A percentile compares a stretch with the other conserved stretches of the same genome.
phyloP scores from a whole-genome alignment of 169 alveolate species.

The Cryptosporidium parvum region DNA sequence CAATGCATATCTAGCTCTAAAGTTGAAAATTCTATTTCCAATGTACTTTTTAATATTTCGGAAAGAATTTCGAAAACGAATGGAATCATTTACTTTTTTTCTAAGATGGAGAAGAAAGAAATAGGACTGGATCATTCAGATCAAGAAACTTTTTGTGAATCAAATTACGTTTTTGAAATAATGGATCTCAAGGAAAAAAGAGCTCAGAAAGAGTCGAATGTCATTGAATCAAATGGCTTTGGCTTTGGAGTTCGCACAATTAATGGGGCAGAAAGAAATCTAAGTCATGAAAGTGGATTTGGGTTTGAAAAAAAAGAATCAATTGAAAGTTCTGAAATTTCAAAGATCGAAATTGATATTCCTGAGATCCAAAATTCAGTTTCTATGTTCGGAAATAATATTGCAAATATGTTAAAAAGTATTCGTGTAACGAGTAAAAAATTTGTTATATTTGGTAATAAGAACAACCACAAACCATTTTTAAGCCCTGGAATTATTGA shows the following conservation, averaged over 20 bases:
- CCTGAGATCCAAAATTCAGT: not conserved
- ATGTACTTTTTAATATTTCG: constrained; percentile 38
- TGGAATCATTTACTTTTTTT: constrained; percentile 30
- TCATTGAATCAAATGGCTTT: not conserved
- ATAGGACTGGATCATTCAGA: not conserved
- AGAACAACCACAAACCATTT: constrained; percentile 65
- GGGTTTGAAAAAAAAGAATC: constrained; percentile 49
- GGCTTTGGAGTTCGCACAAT: not conserved
- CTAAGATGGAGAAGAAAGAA: constrained; percentile 8
- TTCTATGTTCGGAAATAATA: not conserved
- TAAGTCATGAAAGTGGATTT: constrained; percentile 1
- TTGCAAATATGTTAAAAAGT: not conserved
- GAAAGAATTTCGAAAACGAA: constrained; percentile 26
- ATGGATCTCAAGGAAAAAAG: constrained; percentile 19
- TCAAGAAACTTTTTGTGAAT: not conserved
- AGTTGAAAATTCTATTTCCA: constrained; percentile 36
- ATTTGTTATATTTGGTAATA: constrained; percentile 41
- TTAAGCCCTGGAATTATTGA: constrained; percentile 73
- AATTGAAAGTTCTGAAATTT: constrained; percentile 27
- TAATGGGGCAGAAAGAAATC: not conserved
- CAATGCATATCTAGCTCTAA: constrained; percentile 16
- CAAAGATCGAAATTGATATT: not conserved
- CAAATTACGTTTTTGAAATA: not conserved
- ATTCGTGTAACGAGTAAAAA: constrained; percentile 19
- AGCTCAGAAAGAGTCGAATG: not conserved